These are phyloP conservation scores for Cercis canadensis DNA, from an alignment of 306 rosid species.

Conservation along the genomic window DNA sequence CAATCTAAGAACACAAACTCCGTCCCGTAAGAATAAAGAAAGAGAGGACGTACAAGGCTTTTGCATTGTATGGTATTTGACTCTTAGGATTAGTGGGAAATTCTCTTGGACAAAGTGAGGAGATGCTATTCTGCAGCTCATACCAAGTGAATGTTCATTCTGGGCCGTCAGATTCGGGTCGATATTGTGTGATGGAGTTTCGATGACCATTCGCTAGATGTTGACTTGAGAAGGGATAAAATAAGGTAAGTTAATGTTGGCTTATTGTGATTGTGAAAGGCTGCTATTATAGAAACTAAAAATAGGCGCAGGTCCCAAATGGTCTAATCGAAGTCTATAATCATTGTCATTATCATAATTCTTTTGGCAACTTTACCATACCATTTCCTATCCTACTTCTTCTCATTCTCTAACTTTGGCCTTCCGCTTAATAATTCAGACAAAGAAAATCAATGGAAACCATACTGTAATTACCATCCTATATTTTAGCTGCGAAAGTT, in stretches of 20 bases:
- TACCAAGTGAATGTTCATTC: constrained; percentile 11
- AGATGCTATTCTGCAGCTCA: constrained; percentile 31
- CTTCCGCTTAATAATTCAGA: background rate
- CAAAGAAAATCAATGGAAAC: constrained; percentile 5
- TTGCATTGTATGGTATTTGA: constrained; percentile 1
- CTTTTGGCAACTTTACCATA: constrained; percentile 19
- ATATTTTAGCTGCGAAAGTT: background rate
- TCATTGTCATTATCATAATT: constrained; percentile 34
- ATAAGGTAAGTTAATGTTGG: constrained; percentile 13
- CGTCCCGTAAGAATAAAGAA: background rate
- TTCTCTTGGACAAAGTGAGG: constrained; percentile 9
- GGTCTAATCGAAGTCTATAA: background rate
- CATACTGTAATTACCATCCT: background rate
- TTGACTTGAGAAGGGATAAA: constrained; percentile 30
- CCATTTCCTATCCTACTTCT: constrained; percentile 1
- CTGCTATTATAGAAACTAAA: constrained; percentile 28
- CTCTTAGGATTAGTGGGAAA: constrained; percentile 9
- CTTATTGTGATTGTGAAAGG: constrained; percentile 23
- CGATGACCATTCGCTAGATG: constrained; percentile 21
- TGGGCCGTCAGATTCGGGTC: constrained; percentile 37
- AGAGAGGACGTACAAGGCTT: background rate
- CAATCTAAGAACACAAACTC: constrained; percentile 29
- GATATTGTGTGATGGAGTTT: constrained; percentile 5
- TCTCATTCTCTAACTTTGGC: constrained; percentile 4
- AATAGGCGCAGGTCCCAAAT: constrained; percentile 12